Evolutionary conservation across 805 yeast species (phyloP).

Genomic region (Brettanomyces bruxellensis): DNA sequence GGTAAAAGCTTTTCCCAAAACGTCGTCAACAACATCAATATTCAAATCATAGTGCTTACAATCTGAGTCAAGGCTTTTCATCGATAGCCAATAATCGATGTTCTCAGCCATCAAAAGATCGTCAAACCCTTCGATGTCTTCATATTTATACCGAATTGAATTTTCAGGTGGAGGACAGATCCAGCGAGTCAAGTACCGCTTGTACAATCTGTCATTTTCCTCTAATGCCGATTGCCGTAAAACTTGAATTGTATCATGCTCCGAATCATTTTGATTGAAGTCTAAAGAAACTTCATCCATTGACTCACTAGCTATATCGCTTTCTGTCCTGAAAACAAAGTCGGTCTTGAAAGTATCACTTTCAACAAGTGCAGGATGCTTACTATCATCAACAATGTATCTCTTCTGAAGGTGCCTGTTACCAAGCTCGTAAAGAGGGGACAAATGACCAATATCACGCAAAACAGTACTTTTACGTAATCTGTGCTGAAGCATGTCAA

Average conservation of each 20-base stretch:
- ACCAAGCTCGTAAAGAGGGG: slow-evolving; percentile 32
- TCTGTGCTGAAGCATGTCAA: slow-evolving; percentile 47
- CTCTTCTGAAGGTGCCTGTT: slow-evolving; percentile 5
- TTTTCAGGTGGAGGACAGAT: not conserved
- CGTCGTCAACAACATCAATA: slow-evolving; percentile 8
- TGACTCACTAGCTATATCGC: not conserved
- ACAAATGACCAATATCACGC: slow-evolving; percentile 45
- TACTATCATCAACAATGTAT: slow-evolving; percentile 1
- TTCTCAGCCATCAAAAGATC: slow-evolving; percentile 30
- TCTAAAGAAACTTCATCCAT: not conserved
- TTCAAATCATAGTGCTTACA: slow-evolving; percentile 9
- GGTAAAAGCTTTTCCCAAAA: not conserved
- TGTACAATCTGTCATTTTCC: slow-evolving; percentile 2
- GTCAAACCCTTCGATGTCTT: slow-evolving; percentile 8
- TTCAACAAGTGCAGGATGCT: not conserved
- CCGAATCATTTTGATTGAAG: not conserved
- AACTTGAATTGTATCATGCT: not conserved
- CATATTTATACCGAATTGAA: not conserved
- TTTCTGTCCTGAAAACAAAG: slow-evolving; percentile 1
- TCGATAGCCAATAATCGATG: slow-evolving; percentile 15
- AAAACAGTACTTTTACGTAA: slow-evolving; percentile 37
- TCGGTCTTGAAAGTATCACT: slow-evolving; percentile 4
- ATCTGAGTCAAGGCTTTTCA: slow-evolving; percentile 8
- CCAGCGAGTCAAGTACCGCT: slow-evolving; percentile 11
- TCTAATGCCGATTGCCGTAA: not conserved